phyloP scores from a whole-genome alignment of 768 basidiomycete genomes.

The Pleurotus ostreatus region DNA sequence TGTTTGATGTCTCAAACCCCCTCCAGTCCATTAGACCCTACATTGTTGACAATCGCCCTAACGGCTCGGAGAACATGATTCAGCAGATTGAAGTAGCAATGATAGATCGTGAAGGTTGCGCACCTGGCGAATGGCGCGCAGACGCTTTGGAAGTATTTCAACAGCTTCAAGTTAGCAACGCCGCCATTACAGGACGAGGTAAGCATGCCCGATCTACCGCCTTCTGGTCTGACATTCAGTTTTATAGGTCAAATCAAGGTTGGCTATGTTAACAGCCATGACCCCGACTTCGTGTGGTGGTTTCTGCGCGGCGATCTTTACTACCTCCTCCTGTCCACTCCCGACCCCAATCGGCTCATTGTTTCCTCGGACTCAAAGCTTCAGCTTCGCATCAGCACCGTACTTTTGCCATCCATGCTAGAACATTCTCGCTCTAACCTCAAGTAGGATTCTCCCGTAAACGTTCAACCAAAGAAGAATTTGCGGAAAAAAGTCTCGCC shows the following conservation, averaged over 20 bases:
- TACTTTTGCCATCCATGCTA: not conserved
- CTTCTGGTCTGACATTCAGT: not conserved
- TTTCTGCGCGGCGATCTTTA: not conserved
- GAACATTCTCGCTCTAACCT: not conserved
- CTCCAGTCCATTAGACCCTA: not conserved
- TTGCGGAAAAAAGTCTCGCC: not conserved
- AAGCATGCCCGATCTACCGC: not conserved
- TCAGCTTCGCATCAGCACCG: not conserved
- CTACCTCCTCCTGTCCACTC: not conserved
- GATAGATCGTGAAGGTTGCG: not conserved
- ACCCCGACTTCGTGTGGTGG: not conserved
- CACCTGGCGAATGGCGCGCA: constrained; percentile 1
- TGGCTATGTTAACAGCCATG: not conserved
- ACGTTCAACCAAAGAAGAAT: not conserved
- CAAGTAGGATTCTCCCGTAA: not conserved
- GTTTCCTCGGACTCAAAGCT: not conserved
- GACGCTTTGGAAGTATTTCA: not conserved
- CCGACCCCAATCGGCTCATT: not conserved
- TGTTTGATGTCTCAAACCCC: not conserved
- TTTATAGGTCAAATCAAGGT: not conserved
- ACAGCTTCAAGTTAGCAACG: not conserved
- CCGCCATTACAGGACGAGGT: not conserved
- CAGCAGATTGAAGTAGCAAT: not conserved
- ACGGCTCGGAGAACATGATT: not conserved
- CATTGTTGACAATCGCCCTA: not conserved